A percentile compares a stretch with the other conserved stretches of the same genome.
Conservation (phyloP, 495 filamentous ascomycete species). For the Apodospora peruviana region DNA sequence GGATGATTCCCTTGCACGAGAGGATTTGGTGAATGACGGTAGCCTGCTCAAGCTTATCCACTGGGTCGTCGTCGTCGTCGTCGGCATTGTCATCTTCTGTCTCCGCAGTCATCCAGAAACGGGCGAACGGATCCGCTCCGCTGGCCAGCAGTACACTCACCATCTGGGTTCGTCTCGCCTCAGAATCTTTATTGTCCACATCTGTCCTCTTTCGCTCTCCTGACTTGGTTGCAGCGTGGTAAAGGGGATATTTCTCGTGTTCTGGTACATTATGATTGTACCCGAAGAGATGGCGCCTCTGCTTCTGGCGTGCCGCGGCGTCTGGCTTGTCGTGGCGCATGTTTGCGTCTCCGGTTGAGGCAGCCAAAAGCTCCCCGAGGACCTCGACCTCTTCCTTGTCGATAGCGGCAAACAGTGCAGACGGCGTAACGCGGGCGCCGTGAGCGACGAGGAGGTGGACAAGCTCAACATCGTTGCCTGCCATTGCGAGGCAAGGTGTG, state of each 20-base stretch:
- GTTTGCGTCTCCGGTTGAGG: background rate
- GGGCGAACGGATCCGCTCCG: slow-evolving; percentile 16
- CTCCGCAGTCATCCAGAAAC: background rate
- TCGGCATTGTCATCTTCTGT: background rate
- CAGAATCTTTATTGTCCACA: too few relatives aligned
- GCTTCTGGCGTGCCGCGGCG: background rate
- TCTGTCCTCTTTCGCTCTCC: too few relatives aligned
- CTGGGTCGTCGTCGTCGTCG: slow-evolving; percentile 1
- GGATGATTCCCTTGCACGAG: background rate
- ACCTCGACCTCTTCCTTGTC: background rate
- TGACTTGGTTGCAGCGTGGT: slow-evolving; percentile 5
- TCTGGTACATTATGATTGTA: too few relatives aligned
- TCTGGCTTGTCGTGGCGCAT: background rate
- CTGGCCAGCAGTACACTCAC: slow-evolving; percentile 14
- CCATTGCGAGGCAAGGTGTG: slow-evolving; percentile 1
- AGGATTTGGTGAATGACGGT: slow-evolving; percentile 16
- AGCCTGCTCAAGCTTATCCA: too few relatives aligned
- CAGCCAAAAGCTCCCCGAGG: background rate
- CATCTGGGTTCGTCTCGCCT: too few relatives aligned
- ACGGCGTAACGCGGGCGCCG: background rate
- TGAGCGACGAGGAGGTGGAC: slow-evolving; percentile 1
- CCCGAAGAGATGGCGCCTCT: too few relatives aligned
- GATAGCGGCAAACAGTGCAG: slow-evolving; percentile 4
- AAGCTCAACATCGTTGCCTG: slow-evolving; percentile 1
- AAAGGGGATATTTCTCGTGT: slow-evolving; percentile 2